Evolutionary conservation across 208 protist genomes (phyloP), one percentile per base, ranked within the genome.

Genomic region (Leishmania guyanensis): DNA sequence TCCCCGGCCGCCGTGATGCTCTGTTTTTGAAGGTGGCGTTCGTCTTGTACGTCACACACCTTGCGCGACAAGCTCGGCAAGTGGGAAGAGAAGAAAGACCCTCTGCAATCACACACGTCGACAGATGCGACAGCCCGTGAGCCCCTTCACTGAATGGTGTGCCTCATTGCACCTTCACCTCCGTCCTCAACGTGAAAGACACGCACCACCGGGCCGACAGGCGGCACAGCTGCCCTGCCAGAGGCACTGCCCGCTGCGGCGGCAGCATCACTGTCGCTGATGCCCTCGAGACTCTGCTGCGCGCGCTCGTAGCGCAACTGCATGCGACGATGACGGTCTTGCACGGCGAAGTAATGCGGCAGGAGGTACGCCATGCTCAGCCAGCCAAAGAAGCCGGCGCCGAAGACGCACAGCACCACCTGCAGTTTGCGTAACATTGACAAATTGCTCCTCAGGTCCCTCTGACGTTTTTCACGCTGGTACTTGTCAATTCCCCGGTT

Each of bases 311-410:
- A 90, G 5, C 93, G 90, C 33, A 94, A n/a, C 79, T 94, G 86
- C 84, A 95, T 73, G 0, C 83, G 60, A 33, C 84, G 81, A 54
- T 91, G 92, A 54, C 93, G 80, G 71, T 94, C 79, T 87, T 92
- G 90, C 80, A 97, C 92, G 1, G 89, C 90, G n/a, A 75, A 77
- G 84, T 94, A 94, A 58, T 90, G 90, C 46, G 93, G 93, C 62
- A 95, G 80, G 16, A 97, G 82, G 58, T 90, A 92, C 82, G 84
- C 84, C 26, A 82, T 72, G 8, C 72, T 82, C 54, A 97, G 26
- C 82, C 88, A 95, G 16, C 76, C 84, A 22, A 92, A 71, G 62
- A 97, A 87, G 26, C 86, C 75, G 0, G 81, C 78, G 33, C 84
- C 84, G 48, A 79, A 79, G 16, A 90, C 4, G 33, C 82, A 86